Percentiles rank a stretch among this genome's conserved stretches.
Evolutionary conservation across 306 rosid species (phyloP).

Genomic region (Luffa aegyptiaca): DNA sequence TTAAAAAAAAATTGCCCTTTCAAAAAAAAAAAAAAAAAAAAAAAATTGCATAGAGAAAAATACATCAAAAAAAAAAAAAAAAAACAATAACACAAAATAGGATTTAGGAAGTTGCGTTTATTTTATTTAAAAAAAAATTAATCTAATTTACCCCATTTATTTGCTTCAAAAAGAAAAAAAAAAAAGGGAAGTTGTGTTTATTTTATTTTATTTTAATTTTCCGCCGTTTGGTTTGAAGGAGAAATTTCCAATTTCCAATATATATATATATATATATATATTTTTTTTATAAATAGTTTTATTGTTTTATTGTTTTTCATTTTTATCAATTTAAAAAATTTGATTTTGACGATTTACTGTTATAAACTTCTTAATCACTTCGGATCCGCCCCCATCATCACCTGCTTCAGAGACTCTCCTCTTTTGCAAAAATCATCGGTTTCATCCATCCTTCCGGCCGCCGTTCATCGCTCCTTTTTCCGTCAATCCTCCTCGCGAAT

Average conservation of each 20-base stretch:
- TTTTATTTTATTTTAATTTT: background rate
- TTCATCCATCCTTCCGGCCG: constrained; percentile 12
- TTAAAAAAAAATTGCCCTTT: too few species aligned
- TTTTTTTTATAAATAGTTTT: background rate
- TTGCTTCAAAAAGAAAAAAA: background rate
- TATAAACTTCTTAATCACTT: constrained; percentile 11
- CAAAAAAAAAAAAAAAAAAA: too few species aligned
- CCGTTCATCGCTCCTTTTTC: background rate
- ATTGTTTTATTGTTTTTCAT: background rate
- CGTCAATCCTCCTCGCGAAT: background rate
- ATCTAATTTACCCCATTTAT: too few species aligned
- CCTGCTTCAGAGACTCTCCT: constrained; percentile 9
- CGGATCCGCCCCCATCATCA: constrained; percentile 14
- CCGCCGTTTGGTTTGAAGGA: background rate
- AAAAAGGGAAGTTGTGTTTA: background rate
- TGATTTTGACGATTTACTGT: constrained; percentile 3
- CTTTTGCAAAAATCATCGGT: constrained; percentile 12
- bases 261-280: too few species aligned
- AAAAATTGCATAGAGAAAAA: background rate
- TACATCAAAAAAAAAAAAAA: background rate
- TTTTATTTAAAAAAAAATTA: too few species aligned
- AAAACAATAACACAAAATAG: background rate
- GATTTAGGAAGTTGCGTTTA: background rate
- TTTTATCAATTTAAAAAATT: background rate
- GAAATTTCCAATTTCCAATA: background rate